A percentile compares a stretch with the other conserved stretches of the same genome.
Conservation (phyloP, 495 filamentous ascomycete species). For the Lasiosphaeria hispida region DNA sequence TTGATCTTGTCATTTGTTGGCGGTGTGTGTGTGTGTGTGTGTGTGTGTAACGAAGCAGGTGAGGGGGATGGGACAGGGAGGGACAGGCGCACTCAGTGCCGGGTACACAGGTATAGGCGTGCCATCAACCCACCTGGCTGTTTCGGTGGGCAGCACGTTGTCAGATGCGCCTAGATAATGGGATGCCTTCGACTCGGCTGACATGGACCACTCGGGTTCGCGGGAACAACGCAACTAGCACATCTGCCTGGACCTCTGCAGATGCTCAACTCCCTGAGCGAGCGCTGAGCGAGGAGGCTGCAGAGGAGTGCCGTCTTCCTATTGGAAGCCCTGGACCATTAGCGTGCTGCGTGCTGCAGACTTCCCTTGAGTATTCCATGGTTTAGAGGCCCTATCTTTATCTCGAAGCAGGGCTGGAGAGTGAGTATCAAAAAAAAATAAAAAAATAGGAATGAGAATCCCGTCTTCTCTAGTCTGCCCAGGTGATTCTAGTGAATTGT, state of each 20-base stretch:
- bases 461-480: too few species aligned
- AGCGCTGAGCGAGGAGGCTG: conserved; percentile 3
- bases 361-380: too few species aligned
- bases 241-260: not conserved
- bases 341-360: not conserved
- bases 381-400: too few species aligned
- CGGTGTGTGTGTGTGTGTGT: not conserved
- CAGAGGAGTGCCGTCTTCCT: not conserved
- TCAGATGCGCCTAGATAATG: not conserved
- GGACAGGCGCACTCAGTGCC: too few species aligned
- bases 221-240: not conserved
- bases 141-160: not conserved
- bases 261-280: not conserved
- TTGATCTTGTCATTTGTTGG: not conserved
- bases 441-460: too few species aligned
- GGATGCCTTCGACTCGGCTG: not conserved
- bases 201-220: not conserved
- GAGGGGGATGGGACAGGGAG: not conserved
- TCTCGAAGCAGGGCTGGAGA: too few species aligned
- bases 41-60: not conserved
- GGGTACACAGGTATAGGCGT: not conserved
- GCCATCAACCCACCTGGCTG: not conserved
- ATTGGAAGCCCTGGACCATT: conserved; percentile 4
- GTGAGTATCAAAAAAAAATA: too few species aligned
- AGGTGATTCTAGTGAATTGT: too few species aligned